Base-by-base conservation (phyloP, 2,329 filamentous ascomycete species). In the Clarireedia monteithiana region DNA sequence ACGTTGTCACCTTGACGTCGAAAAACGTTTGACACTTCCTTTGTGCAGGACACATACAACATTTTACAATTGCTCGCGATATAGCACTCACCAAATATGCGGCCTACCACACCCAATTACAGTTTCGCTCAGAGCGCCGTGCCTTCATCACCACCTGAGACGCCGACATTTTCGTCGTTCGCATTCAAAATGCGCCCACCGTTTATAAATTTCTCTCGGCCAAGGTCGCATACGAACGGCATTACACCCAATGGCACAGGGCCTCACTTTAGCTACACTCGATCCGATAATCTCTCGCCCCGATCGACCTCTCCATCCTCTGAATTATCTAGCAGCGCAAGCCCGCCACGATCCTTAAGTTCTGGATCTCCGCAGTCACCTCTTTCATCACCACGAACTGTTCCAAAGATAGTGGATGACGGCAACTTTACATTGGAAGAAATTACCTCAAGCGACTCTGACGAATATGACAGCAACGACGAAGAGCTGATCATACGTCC, bases 111-210 rank as follows among this genome's bases (percentile, higher is more conserved):
- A 59, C 74, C 74, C 53, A 72, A 73, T 58, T 69, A 75, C 62
- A 71, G 71, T 40, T 64, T 66, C 54, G 55, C 66, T 60, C 66
- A 70, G 59, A 40, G 34, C 17, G 64, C 69, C 61, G 70, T 72
- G 56, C 75, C 74, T 53, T 73, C 75, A 55, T 78, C 76, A 63
- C 76, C 75, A 60, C 75, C 75, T 42, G 73, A 75, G 50, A 77
- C 75, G 42, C 76, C 75, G 51, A 75, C 73, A 42, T 68, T 70
- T 38, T 58, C 63, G 6, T 53, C 57, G 14, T 64, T 69, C 47
- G 70, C 70, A 54, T 70, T 36, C 15, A 63, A 61, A 27, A 63
- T 51, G 36, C 61, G 62, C 9, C 62, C 62, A 10, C 56, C 65
- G 55, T 61, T 63, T 17, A 64, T 67, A 54, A 61, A 61, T 27